A percentile compares a stretch with the other conserved stretches of the same genome.
phyloP scores from a whole-genome alignment of 371 early-diverging fungal species.

The Zancudomyces culisetae region DNA sequence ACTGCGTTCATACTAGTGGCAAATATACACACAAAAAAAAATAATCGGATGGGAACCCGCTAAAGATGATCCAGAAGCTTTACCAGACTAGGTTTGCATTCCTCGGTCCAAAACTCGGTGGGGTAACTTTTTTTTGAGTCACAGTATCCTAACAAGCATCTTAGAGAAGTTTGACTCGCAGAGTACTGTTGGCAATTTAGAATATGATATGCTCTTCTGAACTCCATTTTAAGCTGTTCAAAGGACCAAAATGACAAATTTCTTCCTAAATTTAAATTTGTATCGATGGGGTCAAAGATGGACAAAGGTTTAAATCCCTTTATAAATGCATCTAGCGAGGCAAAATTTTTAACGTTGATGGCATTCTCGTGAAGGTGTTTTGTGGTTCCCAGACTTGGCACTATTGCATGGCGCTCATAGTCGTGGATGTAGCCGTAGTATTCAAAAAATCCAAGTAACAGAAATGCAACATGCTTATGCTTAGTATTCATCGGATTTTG shows the following conservation, averaged over 20 bases:
- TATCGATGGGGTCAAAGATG: background rate
- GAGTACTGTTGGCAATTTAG: background rate
- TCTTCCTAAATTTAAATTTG: background rate
- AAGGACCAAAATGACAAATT: background rate
- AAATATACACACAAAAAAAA: no score
- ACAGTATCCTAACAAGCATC: no score
- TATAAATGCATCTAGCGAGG: background rate
- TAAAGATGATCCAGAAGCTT: no score
- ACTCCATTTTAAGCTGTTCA: background rate
- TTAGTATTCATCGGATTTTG: background rate
- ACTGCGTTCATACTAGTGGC: no score
- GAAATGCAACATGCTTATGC: background rate
- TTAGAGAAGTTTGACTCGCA: no score
- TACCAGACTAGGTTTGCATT: no score
- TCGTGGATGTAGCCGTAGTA: conserved; percentile 1
- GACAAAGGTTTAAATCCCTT: background rate
- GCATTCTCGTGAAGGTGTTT: background rate
- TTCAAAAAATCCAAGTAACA: conserved; percentile 1
- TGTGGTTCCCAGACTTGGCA: background rate
- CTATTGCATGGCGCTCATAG: background rate
- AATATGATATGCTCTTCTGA: background rate
- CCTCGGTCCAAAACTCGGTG: no score
- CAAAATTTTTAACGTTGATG: background rate
- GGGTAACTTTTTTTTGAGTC: no score
- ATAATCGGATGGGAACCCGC: no score